Percentiles rank a stretch among this genome's conserved stretches.
These are phyloP conservation scores for Mortierella sp. DNA, from an alignment of 371 early-diverging fungal species.

Conservation along the genomic window DNA sequence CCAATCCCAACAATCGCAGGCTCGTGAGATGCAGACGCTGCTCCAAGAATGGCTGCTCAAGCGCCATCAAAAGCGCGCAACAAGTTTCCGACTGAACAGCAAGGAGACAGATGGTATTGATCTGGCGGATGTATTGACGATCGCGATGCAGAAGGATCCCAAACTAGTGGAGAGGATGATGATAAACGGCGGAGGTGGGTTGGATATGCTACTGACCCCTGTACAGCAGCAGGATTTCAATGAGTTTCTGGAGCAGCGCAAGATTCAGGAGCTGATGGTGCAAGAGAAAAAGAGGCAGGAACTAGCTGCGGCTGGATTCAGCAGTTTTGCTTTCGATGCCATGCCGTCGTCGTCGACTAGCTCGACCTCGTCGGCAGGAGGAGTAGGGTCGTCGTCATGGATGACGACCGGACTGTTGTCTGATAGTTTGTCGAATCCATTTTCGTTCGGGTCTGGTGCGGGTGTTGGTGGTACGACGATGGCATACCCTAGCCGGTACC, in stretches of 20 bases:
- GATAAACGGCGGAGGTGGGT: constrained; percentile 15
- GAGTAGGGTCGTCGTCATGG: background rate
- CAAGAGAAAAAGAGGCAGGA: constrained; percentile 42
- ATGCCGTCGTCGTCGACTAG: too few species aligned
- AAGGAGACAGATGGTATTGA: constrained; percentile 28
- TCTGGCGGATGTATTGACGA: constrained; percentile 51
- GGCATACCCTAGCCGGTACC: too few species aligned
- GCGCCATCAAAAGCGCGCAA: constrained; percentile 31
- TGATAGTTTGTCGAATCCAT: too few species aligned
- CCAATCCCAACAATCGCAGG: constrained; percentile 30
- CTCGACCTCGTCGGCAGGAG: background rate
- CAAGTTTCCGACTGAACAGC: constrained; percentile 19
- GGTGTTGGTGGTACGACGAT: too few species aligned
- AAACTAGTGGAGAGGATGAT: constrained; percentile 38
- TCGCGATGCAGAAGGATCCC: constrained; percentile 47
- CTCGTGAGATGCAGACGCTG: constrained; percentile 32
- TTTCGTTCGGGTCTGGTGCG: too few species aligned
- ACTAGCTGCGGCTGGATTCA: constrained; percentile 32
- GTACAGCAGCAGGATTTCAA: constrained; percentile 42
- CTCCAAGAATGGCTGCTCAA: constrained; percentile 44
- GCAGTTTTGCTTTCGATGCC: constrained; percentile 7
- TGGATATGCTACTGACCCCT: constrained; percentile 38
- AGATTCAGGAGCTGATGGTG: constrained; percentile 25
- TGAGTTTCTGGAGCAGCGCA: constrained; percentile 36
- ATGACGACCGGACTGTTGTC: too few species aligned